Evolutionary conservation across 78 protist species (phyloP).

Genomic region (Dictyostelium intermedium): DNA sequence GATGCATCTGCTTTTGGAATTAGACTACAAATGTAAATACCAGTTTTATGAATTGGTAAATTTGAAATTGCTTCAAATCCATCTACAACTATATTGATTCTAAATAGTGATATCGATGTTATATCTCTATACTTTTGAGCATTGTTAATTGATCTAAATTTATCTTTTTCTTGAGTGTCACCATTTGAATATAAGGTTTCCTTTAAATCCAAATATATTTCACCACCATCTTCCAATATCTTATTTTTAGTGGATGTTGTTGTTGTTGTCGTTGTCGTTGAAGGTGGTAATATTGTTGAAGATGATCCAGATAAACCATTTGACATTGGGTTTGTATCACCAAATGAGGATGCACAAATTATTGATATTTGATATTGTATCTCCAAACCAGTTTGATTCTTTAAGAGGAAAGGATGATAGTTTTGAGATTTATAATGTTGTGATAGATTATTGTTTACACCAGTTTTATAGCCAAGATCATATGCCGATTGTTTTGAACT

Average conservation of each 20-base stretch:
- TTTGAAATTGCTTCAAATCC: conserved; percentile 7
- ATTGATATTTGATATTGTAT: neutral
- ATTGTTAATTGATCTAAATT: conserved; percentile 9
- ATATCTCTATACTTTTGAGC: conserved; percentile 48
- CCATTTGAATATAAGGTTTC: neutral
- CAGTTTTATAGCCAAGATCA: neutral
- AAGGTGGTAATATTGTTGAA: neutral
- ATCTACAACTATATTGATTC: conserved; percentile 3
- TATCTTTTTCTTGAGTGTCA: neutral
- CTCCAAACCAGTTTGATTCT: conserved; percentile 40
- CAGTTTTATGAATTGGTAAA: conserved; percentile 52
- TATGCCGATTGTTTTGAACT: neutral
- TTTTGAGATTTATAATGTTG: conserved; percentile 8
- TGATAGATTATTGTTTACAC: neutral
- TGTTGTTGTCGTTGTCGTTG: neutral
- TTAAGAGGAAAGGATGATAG: conserved; percentile 14
- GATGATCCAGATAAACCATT: neutral
- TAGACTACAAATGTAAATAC: conserved; percentile 7
- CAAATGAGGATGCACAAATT: neutral
- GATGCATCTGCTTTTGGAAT: neutral
- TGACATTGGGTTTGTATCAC: neutral
- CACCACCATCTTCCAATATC: neutral
- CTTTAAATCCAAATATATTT: conserved; percentile 9
- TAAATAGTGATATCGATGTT: conserved; percentile 33
- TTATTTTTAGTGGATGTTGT: neutral